Conservation (phyloP, 805 yeast genomes). For the Ogataea methylovora region DNA sequence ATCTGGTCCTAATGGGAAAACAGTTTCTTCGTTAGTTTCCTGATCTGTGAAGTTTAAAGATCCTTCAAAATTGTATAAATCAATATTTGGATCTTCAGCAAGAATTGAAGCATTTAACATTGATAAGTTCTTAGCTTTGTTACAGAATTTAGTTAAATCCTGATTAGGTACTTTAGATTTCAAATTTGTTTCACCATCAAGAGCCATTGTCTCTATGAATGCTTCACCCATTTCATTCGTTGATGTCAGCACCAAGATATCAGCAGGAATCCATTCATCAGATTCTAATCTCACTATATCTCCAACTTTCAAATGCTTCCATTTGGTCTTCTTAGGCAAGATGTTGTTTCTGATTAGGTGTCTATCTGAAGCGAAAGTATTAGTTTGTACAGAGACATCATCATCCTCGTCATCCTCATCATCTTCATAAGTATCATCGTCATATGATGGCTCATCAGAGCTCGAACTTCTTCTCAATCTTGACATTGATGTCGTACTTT, state of each 20-base stretch:
- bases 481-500: constrained; percentile 22
- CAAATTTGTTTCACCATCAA: constrained; percentile 94
- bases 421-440: constrained; percentile 3
- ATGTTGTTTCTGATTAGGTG: constrained; percentile 13
- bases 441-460: constrained; percentile 15
- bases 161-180: constrained; percentile 66
- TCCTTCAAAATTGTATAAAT: constrained; percentile 89
- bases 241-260: constrained; percentile 64
- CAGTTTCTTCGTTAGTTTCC: constrained; percentile 19
- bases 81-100: constrained; percentile 87
- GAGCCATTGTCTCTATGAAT: constrained; percentile 90
- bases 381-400: constrained; percentile 6
- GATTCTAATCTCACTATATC: constrained; percentile 65
- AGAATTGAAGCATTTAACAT: constrained; percentile 47
- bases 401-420: constrained; percentile 10
- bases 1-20: constrained; percentile 63
- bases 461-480: constrained; percentile 15
- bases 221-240: constrained; percentile 57
- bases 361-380: constrained; percentile 17
- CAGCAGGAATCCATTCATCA: constrained; percentile 95
- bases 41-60: constrained; percentile 33
- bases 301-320: constrained; percentile 87
- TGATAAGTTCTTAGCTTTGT: constrained; percentile 42
- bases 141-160: constrained; percentile 46
- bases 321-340: constrained; percentile 25